phyloP scores from a whole-genome alignment of 2,329 filamentous ascomycete genomes.

The Lecanicillium sp. region DNA sequence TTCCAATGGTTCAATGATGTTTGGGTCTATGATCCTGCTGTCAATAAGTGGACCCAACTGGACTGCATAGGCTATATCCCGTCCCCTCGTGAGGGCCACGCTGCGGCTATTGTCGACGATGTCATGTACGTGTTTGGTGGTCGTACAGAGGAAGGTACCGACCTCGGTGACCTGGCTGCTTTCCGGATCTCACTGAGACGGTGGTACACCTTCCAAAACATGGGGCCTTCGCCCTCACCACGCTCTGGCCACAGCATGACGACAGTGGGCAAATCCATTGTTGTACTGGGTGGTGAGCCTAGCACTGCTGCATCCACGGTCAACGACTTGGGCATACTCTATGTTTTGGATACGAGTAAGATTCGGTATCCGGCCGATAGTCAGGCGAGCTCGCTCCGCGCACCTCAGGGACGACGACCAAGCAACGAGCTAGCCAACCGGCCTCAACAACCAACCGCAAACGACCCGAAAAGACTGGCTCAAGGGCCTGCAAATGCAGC shows the following conservation, averaged over 20 bases:
- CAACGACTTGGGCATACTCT: constrained; percentile 79
- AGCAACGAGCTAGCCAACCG: constrained; percentile 14
- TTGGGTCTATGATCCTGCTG: constrained; percentile 84
- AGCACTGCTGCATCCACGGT: constrained; percentile 77
- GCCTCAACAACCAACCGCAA: constrained; percentile 25
- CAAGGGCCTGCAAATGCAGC: constrained; percentile 17
- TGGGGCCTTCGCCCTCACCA: constrained; percentile 91
- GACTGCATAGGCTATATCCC: constrained; percentile 98
- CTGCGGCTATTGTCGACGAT: constrained; percentile 86
- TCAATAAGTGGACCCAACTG: constrained; percentile 78
- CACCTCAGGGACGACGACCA: constrained; percentile 12
- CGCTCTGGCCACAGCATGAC: constrained; percentile 98
- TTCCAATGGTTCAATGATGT: constrained; percentile 98
- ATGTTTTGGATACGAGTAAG: constrained; percentile 89
- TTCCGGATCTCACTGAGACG: constrained; percentile 67
- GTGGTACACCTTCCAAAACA: constrained; percentile 99
- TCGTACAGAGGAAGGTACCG: constrained; percentile 84
- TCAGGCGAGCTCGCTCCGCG: constrained; percentile 18
- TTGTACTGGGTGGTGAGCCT: constrained; percentile 89
- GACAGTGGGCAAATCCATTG: constrained; percentile 81
- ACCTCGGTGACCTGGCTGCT: constrained; percentile 87
- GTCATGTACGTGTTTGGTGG: constrained; percentile 99
- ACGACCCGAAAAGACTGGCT: constrained; percentile 42
- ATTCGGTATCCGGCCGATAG: constrained; percentile 89
- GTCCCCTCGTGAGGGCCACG: constrained; percentile 86